Evolutionary conservation across 225 moss, liverwort and hornwort genomes (phyloP).

Genomic region (Rhytidiadelphus loreus): DNA sequence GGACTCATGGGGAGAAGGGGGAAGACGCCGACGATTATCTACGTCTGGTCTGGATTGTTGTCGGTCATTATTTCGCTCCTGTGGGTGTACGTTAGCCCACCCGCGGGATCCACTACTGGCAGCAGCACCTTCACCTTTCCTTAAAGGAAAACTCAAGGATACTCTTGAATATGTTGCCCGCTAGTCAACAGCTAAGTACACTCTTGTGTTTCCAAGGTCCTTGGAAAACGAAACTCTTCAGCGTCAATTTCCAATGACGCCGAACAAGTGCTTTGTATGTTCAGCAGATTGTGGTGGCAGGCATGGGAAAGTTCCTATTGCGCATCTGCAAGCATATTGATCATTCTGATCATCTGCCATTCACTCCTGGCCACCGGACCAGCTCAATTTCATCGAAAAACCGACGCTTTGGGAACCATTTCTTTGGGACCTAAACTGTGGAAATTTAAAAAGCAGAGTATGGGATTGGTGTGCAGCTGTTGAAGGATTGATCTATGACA

Average conservation of each 20-base stretch:
- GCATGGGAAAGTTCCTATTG: neutral
- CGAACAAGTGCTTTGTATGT: neutral
- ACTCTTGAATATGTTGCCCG: neutral
- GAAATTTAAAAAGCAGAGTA: neutral
- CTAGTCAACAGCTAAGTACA: neutral
- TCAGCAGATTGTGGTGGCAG: neutral
- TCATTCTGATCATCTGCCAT: neutral
- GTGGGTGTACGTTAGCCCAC: constrained; percentile 66
- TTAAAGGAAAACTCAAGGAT: neutral
- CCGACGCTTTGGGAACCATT: neutral
- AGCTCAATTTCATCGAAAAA: neutral
- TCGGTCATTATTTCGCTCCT: constrained; percentile 78
- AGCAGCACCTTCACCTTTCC: constrained; percentile 12
- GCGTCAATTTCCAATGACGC: neutral
- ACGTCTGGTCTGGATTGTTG: constrained; percentile 77
- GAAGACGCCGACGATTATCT: constrained; percentile 72
- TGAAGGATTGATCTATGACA: neutral
- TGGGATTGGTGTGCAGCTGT: neutral
- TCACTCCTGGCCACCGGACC: neutral
- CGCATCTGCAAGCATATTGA: neutral
- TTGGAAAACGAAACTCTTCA: neutral
- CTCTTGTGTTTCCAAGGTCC: too few species aligned
- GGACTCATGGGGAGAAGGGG: constrained; percentile 83
- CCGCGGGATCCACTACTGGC: constrained; percentile 8
- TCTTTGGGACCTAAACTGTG: neutral